Base-by-base conservation (phyloP, 176 grass and related monocot species). In the Calamus simplicifolius region DNA sequence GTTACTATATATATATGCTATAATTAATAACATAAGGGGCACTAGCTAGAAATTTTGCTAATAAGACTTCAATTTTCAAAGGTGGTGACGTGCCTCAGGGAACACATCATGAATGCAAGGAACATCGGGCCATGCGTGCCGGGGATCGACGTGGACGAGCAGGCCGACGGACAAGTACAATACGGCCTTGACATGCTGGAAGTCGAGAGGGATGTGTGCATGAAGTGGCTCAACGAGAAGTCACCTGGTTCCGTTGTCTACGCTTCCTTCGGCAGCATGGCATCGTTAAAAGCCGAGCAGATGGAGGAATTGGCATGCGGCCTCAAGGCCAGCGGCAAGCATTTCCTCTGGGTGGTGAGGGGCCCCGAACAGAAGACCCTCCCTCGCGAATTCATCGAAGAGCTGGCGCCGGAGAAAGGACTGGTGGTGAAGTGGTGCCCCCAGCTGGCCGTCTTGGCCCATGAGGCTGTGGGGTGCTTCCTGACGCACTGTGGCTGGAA, bases 181-280 rank as follows among this genome's bases (percentile, higher is more conserved):
- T 85, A 85, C n/a, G 84, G 77, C 13, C 62, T 83, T 29, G 79
- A 73, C 72, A 63, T 85, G 58, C 25, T 85, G 25, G 56, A 78
- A 4, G 51, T 73, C 4, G 81, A 95, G 48, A 49, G 74, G 18
- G 75, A 85, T 54, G 49, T 26, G 0, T 88, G 81, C 80, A 78
- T 74, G 54, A 81, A 69, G 54, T 94, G 84, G 84, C 74, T 94
- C 0, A 57, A 75, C 66, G 48, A 55, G 54, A 81, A 84, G 27
- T 30, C 80, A 7, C 15, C 29, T 4, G 25, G 25, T 58, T 88
- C 84, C 48, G 80, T 87, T 3, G 70, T 53, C 23, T 94, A 88
- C 66, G 58, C 84, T 50, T 87, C 89, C 62, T 94, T 94, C 58
- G 84, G 89, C 17, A 94, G 80, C 75, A 48, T 81, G 14, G 77